Evolutionary conservation across 208 protist genomes (phyloP), one percentile per base, ranked within the genome.

Genomic region (Trypanosoma brucei): DNA sequence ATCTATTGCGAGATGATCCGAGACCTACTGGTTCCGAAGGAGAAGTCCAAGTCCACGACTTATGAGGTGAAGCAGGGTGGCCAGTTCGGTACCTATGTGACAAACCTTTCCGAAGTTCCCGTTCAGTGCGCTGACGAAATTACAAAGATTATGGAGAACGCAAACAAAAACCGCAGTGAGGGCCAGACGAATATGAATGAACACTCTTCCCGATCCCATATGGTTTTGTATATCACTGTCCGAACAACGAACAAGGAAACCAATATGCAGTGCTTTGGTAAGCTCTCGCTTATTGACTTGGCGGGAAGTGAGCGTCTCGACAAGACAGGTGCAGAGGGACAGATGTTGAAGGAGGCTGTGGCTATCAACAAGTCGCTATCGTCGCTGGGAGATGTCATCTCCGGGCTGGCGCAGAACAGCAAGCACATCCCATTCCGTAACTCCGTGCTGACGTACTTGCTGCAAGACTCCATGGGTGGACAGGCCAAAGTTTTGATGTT

Each of bases 401-500:
- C 84, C 33, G 92, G 88, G 3, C 75, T 97, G 37, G 57, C 88
- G 6, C 77, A 92, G 63, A 89, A 72, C 57, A 60, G 65, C 33
- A 96, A 95, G 73, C 90, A 96, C 66, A 78, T 97, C 55, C 91
- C 91, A 35, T 97, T 96, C 70, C 88, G 93, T 44, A 95, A 97
- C 69, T 96, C 91, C 1, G 76, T 79, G 2, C 76, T 97, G 34
- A 97, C 93, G 3, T 95, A 89, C 54, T 78, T 97, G 34, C 76
- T 98, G 30, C 84, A 94, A 63, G 87, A 94, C 67, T 95, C 90
- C 9, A 95, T 95, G 79, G 84, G 86, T n/a, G 94, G 94, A 1
- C 92, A 96, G 68, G 90, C 94, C 3, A 97, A 97, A 72, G 94
- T 97, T 55, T 83, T 98, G 42, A 96, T 98, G 92, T 98, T 97